phyloP scores from a whole-genome alignment of 306 rosid genomes.

The Prunus mira region DNA sequence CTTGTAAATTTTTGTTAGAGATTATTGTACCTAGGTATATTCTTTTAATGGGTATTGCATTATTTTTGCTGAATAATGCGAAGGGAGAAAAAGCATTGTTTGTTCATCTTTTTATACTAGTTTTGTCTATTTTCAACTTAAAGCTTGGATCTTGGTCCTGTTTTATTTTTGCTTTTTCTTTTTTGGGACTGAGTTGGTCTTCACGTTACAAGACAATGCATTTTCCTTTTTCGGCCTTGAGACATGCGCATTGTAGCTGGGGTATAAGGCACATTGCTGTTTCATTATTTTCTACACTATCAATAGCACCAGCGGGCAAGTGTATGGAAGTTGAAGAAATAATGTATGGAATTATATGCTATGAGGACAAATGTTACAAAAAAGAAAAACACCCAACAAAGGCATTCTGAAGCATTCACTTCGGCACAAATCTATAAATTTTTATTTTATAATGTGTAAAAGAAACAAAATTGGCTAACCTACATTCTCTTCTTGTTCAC shows the following conservation, averaged over 20 bases:
- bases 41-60: conserved; percentile 38
- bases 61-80: conserved; percentile 35
- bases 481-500: conserved; percentile 26
- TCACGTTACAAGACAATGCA: not conserved
- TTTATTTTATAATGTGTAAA: conserved; percentile 14
- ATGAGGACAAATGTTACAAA: conserved; percentile 36
- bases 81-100: conserved; percentile 18
- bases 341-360: conserved; percentile 29
- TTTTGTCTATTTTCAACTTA: not conserved
- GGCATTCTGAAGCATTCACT: conserved; percentile 28
- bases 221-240: not conserved
- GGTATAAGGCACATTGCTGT: too few relatives aligned
- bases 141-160: not conserved
- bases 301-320: not conserved
- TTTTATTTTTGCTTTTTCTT: not conserved
- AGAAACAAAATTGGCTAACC: conserved; percentile 22
- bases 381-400: conserved; percentile 37
- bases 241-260: not conserved
- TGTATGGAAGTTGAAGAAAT: not conserved
- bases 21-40: conserved; percentile 37
- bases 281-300: not conserved
- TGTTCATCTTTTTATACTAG: not conserved
- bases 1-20: conserved; percentile 42
- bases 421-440: not conserved
- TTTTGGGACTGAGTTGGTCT: not conserved